Evolutionary conservation across 2,329 filamentous ascomycete species (phyloP).

Genomic region (Xylariaceae sp.): DNA sequence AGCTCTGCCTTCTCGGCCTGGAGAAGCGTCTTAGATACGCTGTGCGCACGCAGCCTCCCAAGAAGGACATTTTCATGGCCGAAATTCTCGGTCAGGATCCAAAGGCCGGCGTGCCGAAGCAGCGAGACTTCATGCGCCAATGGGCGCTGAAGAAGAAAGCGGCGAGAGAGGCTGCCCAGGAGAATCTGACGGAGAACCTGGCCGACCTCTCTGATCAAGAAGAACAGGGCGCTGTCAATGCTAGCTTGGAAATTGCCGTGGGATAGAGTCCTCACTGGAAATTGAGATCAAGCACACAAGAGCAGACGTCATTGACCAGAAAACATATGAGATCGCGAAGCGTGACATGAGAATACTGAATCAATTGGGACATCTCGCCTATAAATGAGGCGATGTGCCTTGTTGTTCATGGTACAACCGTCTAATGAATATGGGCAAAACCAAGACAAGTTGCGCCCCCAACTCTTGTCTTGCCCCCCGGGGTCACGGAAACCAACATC

Average conservation of each 20-base stretch:
- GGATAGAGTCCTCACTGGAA: background rate
- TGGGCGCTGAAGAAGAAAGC: slow-evolving; percentile 29
- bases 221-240: background rate
- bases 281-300: background rate
- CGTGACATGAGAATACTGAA: slow-evolving; percentile 4
- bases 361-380: slow-evolving; percentile 18
- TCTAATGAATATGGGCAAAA: slow-evolving; percentile 20
- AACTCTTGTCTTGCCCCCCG: slow-evolving; percentile 1
- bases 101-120: slow-evolving; percentile 38
- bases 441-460: slow-evolving; percentile 7
- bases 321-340: background rate
- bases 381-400: slow-evolving; percentile 10
- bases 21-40: slow-evolving; percentile 65
- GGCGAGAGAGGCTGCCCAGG: slow-evolving; percentile 12
- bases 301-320: background rate
- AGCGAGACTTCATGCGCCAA: slow-evolving; percentile 46
- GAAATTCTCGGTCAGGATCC: slow-evolving; percentile 11
- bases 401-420: slow-evolving; percentile 20
- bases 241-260: slow-evolving; percentile 4
- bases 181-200: background rate
- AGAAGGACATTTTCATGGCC: slow-evolving; percentile 46
- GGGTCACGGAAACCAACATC: slow-evolving; percentile 4
- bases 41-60: slow-evolving; percentile 60
- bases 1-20: slow-evolving; percentile 69
- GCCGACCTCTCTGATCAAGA: background rate